These are phyloP conservation scores for Cocos nucifera DNA, from an alignment of 176 grass and related monocot species.

Conservation along the genomic window DNA sequence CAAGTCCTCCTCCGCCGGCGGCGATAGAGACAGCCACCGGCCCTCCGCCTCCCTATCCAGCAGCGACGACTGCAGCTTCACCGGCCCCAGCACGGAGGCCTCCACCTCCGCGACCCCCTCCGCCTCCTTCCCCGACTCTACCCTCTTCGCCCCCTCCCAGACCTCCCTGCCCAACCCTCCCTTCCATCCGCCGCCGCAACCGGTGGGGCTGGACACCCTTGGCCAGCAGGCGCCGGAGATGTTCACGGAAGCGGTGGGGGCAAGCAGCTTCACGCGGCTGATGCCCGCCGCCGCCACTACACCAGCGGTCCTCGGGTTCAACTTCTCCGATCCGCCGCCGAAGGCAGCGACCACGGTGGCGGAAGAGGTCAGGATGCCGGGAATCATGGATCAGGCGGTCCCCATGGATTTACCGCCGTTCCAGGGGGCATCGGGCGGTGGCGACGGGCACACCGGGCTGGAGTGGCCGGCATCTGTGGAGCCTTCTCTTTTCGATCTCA, in stretches of 20 bases:
- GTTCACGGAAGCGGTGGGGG: background rate
- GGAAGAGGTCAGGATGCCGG: background rate
- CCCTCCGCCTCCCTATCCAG: constrained; percentile 1
- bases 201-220: background rate
- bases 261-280: background rate
- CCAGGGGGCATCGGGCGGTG: background rate
- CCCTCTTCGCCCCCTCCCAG: background rate
- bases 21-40: background rate
- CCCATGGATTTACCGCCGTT: background rate
- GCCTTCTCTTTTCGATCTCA: constrained; percentile 1
- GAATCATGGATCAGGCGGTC: constrained; percentile 1
- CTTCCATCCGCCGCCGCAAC: background rate
- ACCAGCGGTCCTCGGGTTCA: constrained; percentile 1
- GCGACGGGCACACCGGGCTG: background rate
- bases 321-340: constrained; percentile 12
- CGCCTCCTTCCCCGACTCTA: background rate
- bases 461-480: constrained; percentile 13
- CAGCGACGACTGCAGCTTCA: constrained; percentile 8
- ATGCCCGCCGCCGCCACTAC: background rate
- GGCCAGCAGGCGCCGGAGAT: background rate
- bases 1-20: background rate
- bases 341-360: background rate
- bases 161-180: constrained; percentile 2
- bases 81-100: background rate
- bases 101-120: background rate